Conservation (phyloP, 257 asterid genomes). For the Verbascum thapsus region DNA sequence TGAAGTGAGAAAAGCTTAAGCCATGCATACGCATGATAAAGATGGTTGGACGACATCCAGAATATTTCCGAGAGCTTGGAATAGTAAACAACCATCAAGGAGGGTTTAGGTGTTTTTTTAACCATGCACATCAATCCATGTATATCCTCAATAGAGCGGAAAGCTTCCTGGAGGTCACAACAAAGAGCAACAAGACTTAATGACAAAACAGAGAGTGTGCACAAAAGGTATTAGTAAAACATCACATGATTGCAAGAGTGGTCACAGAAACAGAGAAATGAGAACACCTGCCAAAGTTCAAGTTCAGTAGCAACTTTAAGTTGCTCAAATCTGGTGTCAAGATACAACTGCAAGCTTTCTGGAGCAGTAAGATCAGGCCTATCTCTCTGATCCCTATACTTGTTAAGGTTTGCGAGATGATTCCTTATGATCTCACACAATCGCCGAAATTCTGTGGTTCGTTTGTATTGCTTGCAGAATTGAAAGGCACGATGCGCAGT, state of each 20-base stretch:
- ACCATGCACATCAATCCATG: slow-evolving; percentile 86
- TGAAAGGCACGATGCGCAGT: slow-evolving; percentile 97
- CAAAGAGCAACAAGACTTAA: slow-evolving; percentile 6
- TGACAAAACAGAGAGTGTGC: neutral
- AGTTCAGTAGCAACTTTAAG: slow-evolving; percentile 92
- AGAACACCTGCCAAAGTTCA: slow-evolving; percentile 90
- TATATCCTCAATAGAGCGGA: slow-evolving; percentile 89
- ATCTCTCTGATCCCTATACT: slow-evolving; percentile 89
- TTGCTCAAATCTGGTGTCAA: slow-evolving; percentile 91
- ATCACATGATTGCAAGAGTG: neutral
- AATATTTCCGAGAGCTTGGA: slow-evolving; percentile 87
- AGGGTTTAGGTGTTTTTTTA: slow-evolving; percentile 81
- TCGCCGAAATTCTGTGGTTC: slow-evolving; percentile 86
- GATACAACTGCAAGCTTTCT: slow-evolving; percentile 87
- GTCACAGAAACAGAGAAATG: slow-evolving; percentile 13
- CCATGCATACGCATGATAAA: slow-evolving; percentile 98
- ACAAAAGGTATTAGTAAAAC: neutral
- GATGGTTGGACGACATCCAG: slow-evolving; percentile 87
- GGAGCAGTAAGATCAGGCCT: slow-evolving; percentile 90
- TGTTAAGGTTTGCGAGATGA: slow-evolving; percentile 91
- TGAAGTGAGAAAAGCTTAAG: slow-evolving; percentile 89
- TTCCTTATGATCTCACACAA: slow-evolving; percentile 88
- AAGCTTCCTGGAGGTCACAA: slow-evolving; percentile 69
- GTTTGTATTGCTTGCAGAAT: slow-evolving; percentile 93
- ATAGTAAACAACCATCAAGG: slow-evolving; percentile 81